Percentiles rank a stretch among this genome's conserved stretches.
Conservation (phyloP, 2,329 filamentous ascomycete genomes). For the Xylaria sp. region DNA sequence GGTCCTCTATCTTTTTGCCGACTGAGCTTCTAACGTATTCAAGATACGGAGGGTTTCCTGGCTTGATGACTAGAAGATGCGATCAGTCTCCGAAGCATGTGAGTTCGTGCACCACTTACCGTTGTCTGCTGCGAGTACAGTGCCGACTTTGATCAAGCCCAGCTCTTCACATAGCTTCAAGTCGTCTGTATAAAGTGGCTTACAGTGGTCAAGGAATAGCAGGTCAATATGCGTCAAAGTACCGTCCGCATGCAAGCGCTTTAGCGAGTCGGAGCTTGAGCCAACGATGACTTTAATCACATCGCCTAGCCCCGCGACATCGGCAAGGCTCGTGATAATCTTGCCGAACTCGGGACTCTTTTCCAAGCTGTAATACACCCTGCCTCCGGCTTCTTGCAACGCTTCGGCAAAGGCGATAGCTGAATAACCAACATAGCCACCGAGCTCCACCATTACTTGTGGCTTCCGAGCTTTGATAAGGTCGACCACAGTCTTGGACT, state of each 20-base stretch:
- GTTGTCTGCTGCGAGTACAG: conserved; percentile 71
- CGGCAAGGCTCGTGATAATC: conserved; percentile 70
- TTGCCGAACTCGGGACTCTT: conserved; percentile 75
- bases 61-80: conserved; percentile 60
- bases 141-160: conserved; percentile 65
- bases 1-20: conserved; percentile 61
- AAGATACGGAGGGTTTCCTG: conserved; percentile 73
- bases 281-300: conserved; percentile 75
- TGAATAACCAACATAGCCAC: conserved; percentile 83
- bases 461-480: conserved; percentile 72
- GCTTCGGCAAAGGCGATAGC: conserved; percentile 76
- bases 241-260: conserved; percentile 61
- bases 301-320: conserved; percentile 74
- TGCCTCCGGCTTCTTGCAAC: conserved; percentile 66
- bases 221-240: conserved; percentile 67
- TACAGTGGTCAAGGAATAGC: conserved; percentile 82
- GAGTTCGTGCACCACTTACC: conserved; percentile 32
- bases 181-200: conserved; percentile 75
- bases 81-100: neutral
- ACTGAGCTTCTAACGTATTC: conserved; percentile 72
- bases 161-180: conserved; percentile 78
- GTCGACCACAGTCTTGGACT: conserved; percentile 72
- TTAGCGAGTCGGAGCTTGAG: conserved; percentile 68
- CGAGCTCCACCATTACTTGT: conserved; percentile 75
- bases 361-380: conserved; percentile 74